These are phyloP conservation scores for Suhomyces coccinellae DNA, from an alignment of 1,139 yeast genomes.

Conservation along the genomic window DNA sequence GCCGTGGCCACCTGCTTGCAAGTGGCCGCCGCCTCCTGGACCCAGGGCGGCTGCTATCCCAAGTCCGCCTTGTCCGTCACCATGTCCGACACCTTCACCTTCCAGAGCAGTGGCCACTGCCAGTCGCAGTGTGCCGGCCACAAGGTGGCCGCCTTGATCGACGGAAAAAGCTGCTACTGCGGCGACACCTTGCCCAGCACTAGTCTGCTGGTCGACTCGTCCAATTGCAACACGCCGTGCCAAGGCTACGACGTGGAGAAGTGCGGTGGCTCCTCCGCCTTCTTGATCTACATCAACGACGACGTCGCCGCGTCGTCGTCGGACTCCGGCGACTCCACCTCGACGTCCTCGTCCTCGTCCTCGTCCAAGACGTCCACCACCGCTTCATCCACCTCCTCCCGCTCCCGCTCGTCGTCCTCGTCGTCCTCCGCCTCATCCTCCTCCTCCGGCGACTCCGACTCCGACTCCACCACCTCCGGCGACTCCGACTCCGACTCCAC, in stretches of 20 bases:
- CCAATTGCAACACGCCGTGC: constrained; percentile 51
- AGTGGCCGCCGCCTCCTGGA: constrained; percentile 19
- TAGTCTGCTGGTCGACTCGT: constrained; percentile 27
- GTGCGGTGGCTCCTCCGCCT: constrained; percentile 63
- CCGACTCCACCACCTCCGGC: neutral
- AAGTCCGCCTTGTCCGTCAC: constrained; percentile 24
- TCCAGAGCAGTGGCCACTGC: constrained; percentile 56
- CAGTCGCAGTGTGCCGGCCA: constrained; percentile 43
- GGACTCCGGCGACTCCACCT: neutral
- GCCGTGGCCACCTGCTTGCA: constrained; percentile 5
- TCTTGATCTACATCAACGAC: constrained; percentile 48
- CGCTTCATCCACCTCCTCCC: neutral
- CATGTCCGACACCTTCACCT: constrained; percentile 37
- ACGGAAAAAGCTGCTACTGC: constrained; percentile 63
- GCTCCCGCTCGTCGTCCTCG: neutral
- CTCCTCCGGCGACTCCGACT: neutral
- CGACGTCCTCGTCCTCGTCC: constrained; percentile 16
- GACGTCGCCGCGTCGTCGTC: constrained; percentile 20
- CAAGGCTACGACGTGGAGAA: constrained; percentile 55
- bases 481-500: constrained; percentile 10
- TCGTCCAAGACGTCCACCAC: neutral
- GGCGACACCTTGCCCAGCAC: constrained; percentile 47
- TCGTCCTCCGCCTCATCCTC: constrained; percentile 5
- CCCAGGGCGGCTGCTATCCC: constrained; percentile 39
- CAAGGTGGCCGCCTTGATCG: constrained; percentile 52